Percentiles rank a stretch among this genome's conserved stretches.
Evolutionary conservation across 805 yeast species (phyloP).

Genomic region (Saccharomycopsis amapae): DNA sequence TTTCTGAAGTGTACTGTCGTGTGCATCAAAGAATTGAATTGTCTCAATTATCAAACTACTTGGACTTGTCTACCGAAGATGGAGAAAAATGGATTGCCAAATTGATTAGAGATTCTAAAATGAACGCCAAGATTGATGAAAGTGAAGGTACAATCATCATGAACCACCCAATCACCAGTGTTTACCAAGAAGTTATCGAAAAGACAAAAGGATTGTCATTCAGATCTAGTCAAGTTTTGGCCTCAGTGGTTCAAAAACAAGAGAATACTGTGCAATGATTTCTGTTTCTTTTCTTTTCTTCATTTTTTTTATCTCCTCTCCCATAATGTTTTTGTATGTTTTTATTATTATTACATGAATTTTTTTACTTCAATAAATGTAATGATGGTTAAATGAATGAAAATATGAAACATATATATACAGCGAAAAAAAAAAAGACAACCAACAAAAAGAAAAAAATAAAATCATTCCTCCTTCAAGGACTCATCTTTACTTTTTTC

Average conservation of each 20-base stretch:
- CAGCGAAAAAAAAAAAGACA: neutral
- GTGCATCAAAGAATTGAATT: slow-evolving; percentile 46
- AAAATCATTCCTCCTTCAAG: neutral
- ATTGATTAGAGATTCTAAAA: slow-evolving; percentile 41
- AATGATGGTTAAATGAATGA: neutral
- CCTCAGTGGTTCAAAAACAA: slow-evolving; percentile 35
- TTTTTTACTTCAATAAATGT: neutral
- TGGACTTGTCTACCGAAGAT: slow-evolving; percentile 39
- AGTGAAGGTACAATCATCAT: slow-evolving; percentile 45
- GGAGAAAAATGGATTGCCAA: slow-evolving; percentile 47
- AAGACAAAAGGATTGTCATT: slow-evolving; percentile 59
- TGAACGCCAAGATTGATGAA: slow-evolving; percentile 49
- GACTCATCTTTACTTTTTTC: neutral
- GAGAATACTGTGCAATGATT: slow-evolving; percentile 17
- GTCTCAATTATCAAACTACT: slow-evolving; percentile 35
- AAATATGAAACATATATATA: neutral
- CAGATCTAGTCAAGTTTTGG: slow-evolving; percentile 50
- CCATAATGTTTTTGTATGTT: neutral
- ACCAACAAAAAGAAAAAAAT: neutral
- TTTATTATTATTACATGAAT: neutral
- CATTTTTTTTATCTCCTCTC: neutral
- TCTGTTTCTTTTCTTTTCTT: neutral
- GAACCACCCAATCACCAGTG: slow-evolving; percentile 46
- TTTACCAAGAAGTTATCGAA: slow-evolving; percentile 62
- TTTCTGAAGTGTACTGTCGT: slow-evolving; percentile 47